Evolutionary conservation across 2,329 filamentous ascomycete species (phyloP), one percentile per base, ranked within the genome.

Genomic region (Colletotrichum cereale): DNA sequence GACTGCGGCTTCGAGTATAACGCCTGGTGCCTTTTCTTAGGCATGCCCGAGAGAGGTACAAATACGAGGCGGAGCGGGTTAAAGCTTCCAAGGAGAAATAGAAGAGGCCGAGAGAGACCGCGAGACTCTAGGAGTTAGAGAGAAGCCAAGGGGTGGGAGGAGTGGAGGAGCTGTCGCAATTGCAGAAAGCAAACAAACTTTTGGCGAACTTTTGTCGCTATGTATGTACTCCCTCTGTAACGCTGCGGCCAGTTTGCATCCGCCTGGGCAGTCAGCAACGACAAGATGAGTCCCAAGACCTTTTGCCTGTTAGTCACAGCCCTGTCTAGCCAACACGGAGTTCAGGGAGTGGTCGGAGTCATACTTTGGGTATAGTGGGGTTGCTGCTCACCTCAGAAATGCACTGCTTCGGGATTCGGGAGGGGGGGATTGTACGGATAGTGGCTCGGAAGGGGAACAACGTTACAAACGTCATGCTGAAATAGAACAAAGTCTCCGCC

Each of bases 1-100:
- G 86, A 86, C 76, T 82, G 85, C 75, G 89, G 89, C 79, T 90
- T 91, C 74, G 88, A 88, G 76, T 87, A 89, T 77, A 83, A 84
- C 76, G 80, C 76, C 75, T 86, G 83, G 67, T 87, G 86, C 80
- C 88, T 85, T 85, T 90, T 91, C 84, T 90, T 91, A 81, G 89
- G 88, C 89, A 91, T 91, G 73, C 80, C 82, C 78, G 68, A 62
- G 66, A 63, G 64, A 75, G 65, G 72, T 68, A 26, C 29, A 66
- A 62, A 55, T 60, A 47, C 56, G 63, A 38, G 53, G 50, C 48
- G 34, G 40, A 56, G 31, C 26, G 26, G 40, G 57, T 42, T 40
- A 34, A 72, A 70, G 58, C 40, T 36, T 62, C 50, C 16, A 44
- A n/a, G 60, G 47, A 53, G 18, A 56, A 57, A 38, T 40, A 34